These are phyloP conservation scores for Apiospora saccharicola DNA, from an alignment of 2,329 filamentous ascomycete species.

Conservation along the genomic window DNA sequence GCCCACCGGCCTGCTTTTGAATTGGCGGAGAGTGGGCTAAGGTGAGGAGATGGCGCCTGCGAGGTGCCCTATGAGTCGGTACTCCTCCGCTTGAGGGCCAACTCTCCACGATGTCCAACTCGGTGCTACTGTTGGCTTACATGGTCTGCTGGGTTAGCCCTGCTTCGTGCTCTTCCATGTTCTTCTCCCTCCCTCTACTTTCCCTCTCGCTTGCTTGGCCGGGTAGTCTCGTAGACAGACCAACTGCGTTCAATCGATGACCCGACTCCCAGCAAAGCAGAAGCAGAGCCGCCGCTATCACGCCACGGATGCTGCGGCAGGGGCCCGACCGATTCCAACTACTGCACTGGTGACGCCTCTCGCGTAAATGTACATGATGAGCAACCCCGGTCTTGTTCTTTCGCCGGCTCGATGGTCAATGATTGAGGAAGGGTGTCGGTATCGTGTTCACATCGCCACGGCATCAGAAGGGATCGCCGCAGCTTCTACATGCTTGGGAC, in stretches of 20 bases:
- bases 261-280: neutral
- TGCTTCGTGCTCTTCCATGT: neutral
- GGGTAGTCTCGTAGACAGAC: neutral
- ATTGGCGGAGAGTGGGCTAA: conserved; percentile 7
- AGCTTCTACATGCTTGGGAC: too few species aligned
- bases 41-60: neutral
- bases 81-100: neutral
- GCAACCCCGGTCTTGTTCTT: too few species aligned
- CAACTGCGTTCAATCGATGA: neutral
- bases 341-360: too few species aligned
- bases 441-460: too few species aligned
- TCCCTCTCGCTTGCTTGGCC: neutral
- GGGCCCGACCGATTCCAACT: too few species aligned
- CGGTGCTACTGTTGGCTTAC: neutral
- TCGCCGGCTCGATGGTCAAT: too few species aligned
- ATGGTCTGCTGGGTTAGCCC: neutral
- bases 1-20: conserved; percentile 11
- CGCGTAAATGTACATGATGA: too few species aligned
- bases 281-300: too few species aligned
- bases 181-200: neutral
- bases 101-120: neutral
- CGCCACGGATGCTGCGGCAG: too few species aligned
- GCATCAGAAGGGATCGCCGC: too few species aligned
- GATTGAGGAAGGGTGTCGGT: too few species aligned
- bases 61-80: neutral